Evolutionary conservation across 805 yeast species (phyloP).

Genomic region (Schwanniomyces polymorphus): DNA sequence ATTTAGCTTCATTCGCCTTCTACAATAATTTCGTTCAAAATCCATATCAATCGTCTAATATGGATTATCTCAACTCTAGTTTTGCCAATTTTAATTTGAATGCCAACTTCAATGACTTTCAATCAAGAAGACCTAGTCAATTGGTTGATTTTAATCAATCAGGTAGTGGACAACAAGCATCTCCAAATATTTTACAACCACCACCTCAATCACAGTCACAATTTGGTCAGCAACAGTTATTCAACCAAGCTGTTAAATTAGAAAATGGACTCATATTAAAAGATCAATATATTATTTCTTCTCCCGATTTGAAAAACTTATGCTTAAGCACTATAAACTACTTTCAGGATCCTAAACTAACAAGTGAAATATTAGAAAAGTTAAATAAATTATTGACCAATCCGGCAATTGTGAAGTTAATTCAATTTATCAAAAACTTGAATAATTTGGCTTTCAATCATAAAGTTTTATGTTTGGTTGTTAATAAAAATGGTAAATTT

Average conservation of each 20-base stretch:
- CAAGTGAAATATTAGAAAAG: conserved; percentile 23
- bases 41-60: conserved; percentile 7
- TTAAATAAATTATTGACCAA: conserved; percentile 25
- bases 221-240: conserved; percentile 6
- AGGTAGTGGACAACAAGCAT: neutral
- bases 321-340: conserved; percentile 53
- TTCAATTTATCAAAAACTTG: conserved; percentile 38
- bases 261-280: conserved; percentile 65
- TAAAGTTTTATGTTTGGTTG: conserved; percentile 47
- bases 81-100: conserved; percentile 31
- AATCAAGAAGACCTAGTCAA: conserved; percentile 44
- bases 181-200: conserved; percentile 1
- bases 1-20: conserved; percentile 14
- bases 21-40: conserved; percentile 9
- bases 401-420: conserved; percentile 28
- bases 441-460: conserved; percentile 42
- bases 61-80: conserved; percentile 29
- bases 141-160: conserved; percentile 26
- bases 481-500: conserved; percentile 63
- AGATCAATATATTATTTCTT: conserved; percentile 57
- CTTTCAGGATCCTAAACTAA: conserved; percentile 41
- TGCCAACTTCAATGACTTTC: conserved; percentile 37
- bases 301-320: conserved; percentile 52
- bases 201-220: conserved; percentile 8
- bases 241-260: conserved; percentile 30